These are phyloP conservation scores for Pseudoperonospora humuli DNA, from an alignment of 352 stramenopile genomes.

Conservation along the genomic window DNA sequence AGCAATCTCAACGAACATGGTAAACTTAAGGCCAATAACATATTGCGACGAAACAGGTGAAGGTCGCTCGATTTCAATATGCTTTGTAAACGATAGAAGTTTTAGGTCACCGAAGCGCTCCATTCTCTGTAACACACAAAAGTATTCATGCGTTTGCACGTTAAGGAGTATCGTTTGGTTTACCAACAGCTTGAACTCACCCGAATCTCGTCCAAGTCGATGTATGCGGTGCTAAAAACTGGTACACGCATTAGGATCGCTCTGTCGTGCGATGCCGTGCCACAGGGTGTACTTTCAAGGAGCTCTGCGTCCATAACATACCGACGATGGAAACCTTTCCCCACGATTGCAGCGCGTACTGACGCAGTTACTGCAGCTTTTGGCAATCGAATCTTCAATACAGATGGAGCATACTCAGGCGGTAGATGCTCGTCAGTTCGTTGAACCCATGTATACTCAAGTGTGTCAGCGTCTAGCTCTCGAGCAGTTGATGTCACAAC, in stretches of 20 bases:
- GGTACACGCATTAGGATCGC: conserved; percentile 32
- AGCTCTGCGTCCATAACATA: conserved; percentile 30
- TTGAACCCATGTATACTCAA: conserved; percentile 19
- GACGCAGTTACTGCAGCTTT: conserved; percentile 11
- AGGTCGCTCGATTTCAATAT: conserved; percentile 61
- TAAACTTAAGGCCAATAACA: conserved; percentile 37
- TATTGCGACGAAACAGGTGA: conserved; percentile 46
- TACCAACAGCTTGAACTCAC: conserved; percentile 10
- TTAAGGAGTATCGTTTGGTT: neutral
- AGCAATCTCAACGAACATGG: conserved; percentile 21
- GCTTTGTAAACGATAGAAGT: conserved; percentile 38
- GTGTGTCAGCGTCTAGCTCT: conserved; percentile 2
- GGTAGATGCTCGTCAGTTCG: conserved; percentile 1
- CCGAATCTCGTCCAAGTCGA: conserved; percentile 50
- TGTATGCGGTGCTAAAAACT: conserved; percentile 35
- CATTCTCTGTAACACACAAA: conserved; percentile 29
- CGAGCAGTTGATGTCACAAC: conserved; percentile 12
- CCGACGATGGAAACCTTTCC: conserved; percentile 42
- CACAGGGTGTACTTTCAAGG: conserved; percentile 7
- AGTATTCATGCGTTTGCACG: neutral
- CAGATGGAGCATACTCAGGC: conserved; percentile 1
- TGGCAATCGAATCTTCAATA: conserved; percentile 1
- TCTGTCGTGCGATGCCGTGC: conserved; percentile 1
- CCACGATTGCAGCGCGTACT: conserved; percentile 13
- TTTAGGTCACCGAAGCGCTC: conserved; percentile 42